Evolutionary conservation across 2,329 filamentous ascomycete genomes (phyloP).

Genomic region (Cladobotryum mycophilum): DNA sequence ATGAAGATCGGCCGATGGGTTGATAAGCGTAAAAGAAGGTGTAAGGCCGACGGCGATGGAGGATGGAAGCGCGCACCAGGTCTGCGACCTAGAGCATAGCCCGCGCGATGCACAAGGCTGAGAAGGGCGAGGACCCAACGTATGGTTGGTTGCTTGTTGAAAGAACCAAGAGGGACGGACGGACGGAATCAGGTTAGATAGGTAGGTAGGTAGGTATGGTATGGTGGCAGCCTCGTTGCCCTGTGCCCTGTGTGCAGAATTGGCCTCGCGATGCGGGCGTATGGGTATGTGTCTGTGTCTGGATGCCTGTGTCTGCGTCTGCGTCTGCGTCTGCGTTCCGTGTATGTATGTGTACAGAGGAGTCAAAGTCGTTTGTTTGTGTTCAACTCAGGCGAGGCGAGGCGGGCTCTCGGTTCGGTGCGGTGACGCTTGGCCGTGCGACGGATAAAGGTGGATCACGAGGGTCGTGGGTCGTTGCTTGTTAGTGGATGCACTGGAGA

Average conservation of each 20-base stretch:
- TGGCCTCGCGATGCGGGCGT: background rate
- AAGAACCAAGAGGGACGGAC: background rate
- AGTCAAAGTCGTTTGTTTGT: background rate
- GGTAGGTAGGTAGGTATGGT: too few relatives aligned
- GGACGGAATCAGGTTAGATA: background rate
- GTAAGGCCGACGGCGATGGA: background rate
- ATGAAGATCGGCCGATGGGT: background rate
- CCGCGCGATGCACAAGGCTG: slow-evolving; percentile 1
- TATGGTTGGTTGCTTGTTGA: background rate
- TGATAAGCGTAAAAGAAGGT: background rate
- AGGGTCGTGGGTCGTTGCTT: too few relatives aligned
- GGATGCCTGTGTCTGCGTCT: too few relatives aligned
- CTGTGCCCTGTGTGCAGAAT: background rate
- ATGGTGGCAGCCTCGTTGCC: background rate
- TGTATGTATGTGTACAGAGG: background rate
- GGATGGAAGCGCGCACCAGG: slow-evolving; percentile 9
- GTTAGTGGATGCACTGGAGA: too few relatives aligned
- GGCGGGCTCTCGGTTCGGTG: slow-evolving; percentile 10
- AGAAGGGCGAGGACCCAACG: background rate
- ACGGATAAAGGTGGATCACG: slow-evolving; percentile 13
- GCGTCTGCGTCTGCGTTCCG: background rate
- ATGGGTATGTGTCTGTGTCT: background rate
- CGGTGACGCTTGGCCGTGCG: slow-evolving; percentile 2
- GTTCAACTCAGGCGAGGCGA: background rate
- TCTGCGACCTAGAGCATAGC: slow-evolving; percentile 15